Conservation (phyloP, 805 yeast species). For the Saccharomycopsis sp. region DNA sequence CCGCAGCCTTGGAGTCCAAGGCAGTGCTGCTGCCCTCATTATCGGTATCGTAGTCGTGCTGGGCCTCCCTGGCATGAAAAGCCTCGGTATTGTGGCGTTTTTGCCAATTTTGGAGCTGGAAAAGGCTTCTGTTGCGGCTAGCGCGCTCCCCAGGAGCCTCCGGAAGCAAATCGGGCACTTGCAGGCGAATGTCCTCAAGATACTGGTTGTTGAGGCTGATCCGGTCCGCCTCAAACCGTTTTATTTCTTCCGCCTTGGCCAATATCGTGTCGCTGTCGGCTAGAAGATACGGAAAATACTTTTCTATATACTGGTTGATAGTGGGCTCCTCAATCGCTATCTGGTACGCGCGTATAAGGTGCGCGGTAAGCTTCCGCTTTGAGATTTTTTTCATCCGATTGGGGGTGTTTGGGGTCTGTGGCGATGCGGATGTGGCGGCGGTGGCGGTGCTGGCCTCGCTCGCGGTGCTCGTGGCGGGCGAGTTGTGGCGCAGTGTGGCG, state of each 20-base stretch:
- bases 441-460: neutral
- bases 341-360: neutral
- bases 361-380: neutral
- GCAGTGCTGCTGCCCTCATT: neutral
- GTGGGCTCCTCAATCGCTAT: neutral
- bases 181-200: neutral
- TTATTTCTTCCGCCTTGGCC: neutral
- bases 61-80: too few species aligned
- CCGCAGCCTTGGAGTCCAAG: neutral
- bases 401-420: neutral
- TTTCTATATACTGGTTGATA: neutral
- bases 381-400: neutral
- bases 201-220: neutral
- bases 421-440: neutral
- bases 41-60: neutral
- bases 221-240: neutral
- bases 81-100: too few species aligned
- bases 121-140: neutral
- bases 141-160: neutral
- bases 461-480: neutral
- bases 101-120: neutral
- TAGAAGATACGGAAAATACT: conserved; percentile 1
- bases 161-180: neutral
- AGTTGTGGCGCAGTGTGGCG: neutral
- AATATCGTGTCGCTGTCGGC: conserved; percentile 24